Evolutionary conservation across 23 red algal species (phyloP).

Genomic region (Chondrus crispus): DNA sequence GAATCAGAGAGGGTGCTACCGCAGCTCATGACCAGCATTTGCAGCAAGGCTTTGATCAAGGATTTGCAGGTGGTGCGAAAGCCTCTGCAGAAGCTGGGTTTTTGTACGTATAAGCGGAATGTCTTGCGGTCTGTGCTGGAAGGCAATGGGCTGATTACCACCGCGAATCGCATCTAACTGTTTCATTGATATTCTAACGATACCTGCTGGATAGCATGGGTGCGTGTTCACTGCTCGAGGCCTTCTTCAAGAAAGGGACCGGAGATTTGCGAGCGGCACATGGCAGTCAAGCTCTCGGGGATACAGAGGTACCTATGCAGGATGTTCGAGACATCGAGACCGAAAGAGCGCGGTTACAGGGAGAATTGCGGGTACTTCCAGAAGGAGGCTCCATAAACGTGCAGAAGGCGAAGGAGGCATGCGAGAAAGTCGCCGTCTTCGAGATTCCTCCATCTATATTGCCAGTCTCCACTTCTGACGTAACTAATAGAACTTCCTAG

Average conservation of each 20-base stretch:
- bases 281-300: background rate
- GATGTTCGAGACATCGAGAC: slow-evolving; percentile 7
- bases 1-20: slow-evolving; percentile 45
- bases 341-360: background rate
- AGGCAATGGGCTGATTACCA: too few relatives aligned
- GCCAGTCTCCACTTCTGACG: too few relatives aligned
- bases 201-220: background rate
- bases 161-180: too few relatives aligned
- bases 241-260: slow-evolving; percentile 41
- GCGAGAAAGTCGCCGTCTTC: slow-evolving; percentile 37
- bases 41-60: slow-evolving; percentile 56
- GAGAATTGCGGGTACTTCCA: slow-evolving; percentile 32
- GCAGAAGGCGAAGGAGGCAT: slow-evolving; percentile 2
- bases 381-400: background rate
- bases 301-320: slow-evolving; percentile 36
- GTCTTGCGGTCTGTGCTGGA: too few relatives aligned
- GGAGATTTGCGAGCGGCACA: background rate
- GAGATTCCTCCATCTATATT: too few relatives aligned
- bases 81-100: slow-evolving; percentile 32
- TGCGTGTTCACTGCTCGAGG: slow-evolving; percentile 14
- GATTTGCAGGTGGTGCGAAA: slow-evolving; percentile 23
- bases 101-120: too few relatives aligned
- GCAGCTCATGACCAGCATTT: slow-evolving; percentile 38
- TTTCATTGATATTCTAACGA: too few relatives aligned
- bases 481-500: too few relatives aligned